These are phyloP conservation scores for Albizia julibrissin DNA, from an alignment of 306 rosid species.

Conservation along the genomic window DNA sequence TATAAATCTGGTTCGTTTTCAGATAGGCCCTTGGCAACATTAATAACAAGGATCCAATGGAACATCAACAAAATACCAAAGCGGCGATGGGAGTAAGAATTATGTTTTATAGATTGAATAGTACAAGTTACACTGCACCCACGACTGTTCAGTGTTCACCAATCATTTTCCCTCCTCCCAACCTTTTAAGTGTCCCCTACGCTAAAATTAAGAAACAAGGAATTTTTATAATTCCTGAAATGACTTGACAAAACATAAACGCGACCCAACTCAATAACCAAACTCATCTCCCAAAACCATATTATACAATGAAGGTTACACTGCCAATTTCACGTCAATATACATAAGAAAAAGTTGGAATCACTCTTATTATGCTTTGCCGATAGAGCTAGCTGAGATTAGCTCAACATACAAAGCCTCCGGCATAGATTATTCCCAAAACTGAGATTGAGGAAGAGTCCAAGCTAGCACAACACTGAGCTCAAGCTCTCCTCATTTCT, in stretches of 20 bases:
- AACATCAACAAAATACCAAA: neutral
- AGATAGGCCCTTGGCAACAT: neutral
- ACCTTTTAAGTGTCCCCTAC: slow-evolving; percentile 33
- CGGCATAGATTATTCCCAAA: slow-evolving; percentile 28
- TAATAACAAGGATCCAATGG: neutral
- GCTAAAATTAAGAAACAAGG: slow-evolving; percentile 39
- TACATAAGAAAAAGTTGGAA: slow-evolving; percentile 41
- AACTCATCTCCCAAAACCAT: slow-evolving; percentile 53
- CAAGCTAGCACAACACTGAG: slow-evolving; percentile 28
- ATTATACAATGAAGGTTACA: slow-evolving; percentile 53
- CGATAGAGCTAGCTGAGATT: slow-evolving; percentile 25
- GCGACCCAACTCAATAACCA: slow-evolving; percentile 36
- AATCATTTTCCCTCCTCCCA: slow-evolving; percentile 24
- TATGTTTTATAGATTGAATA: slow-evolving; percentile 23
- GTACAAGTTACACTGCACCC: slow-evolving; percentile 35
- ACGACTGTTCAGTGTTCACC: neutral
- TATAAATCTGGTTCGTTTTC: neutral
- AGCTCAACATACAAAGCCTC: slow-evolving; percentile 35
- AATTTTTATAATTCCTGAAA: slow-evolving; percentile 37
- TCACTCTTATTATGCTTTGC: slow-evolving; percentile 31
- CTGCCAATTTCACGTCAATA: slow-evolving; percentile 43
- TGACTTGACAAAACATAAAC: slow-evolving; percentile 16
- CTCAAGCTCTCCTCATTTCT: slow-evolving; percentile 65
- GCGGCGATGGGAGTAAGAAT: neutral
- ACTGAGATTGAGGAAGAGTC: slow-evolving; percentile 22